phyloP scores from a whole-genome alignment of 2,329 filamentous ascomycete genomes.

The Truncatella angustata region DNA sequence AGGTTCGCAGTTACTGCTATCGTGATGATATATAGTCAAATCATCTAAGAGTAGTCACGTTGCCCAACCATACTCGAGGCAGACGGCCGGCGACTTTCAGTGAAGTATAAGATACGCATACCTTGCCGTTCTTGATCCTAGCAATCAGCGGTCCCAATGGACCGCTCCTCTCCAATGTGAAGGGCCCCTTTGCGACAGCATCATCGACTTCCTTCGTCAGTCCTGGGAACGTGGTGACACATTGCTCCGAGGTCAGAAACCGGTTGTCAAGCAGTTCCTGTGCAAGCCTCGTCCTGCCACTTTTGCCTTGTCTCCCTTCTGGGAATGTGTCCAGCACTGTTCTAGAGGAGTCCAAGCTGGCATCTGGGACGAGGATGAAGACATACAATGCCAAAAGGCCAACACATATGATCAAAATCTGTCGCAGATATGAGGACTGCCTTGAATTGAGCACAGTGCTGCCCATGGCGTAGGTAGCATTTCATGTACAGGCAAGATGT shows the following conservation, averaged over 20 bases:
- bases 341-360: constrained; percentile 12
- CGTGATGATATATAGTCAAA: no score
- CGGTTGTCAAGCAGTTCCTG: constrained; percentile 30
- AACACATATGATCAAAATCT: constrained; percentile 23
- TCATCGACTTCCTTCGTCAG: constrained; percentile 45
- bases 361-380: constrained; percentile 22
- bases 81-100: neutral
- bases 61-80: no score
- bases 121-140: constrained; percentile 41
- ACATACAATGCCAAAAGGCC: constrained; percentile 27
- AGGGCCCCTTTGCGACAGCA: constrained; percentile 41
- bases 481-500: neutral
- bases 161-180: constrained; percentile 34
- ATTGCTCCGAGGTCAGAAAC: constrained; percentile 41
- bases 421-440: constrained; percentile 23
- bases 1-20: no score
- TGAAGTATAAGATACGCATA: constrained; percentile 15
- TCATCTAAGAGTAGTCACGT: no score
- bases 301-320: neutral
- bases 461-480: neutral
- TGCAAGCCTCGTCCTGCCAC: constrained; percentile 7
- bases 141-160: constrained; percentile 40
- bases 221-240: constrained; percentile 42
- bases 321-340: constrained; percentile 9
- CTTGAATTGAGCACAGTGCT: neutral